These are phyloP conservation scores for Metrosideros polymorpha DNA, from an alignment of 441 rosid species.

Conservation along the genomic window DNA sequence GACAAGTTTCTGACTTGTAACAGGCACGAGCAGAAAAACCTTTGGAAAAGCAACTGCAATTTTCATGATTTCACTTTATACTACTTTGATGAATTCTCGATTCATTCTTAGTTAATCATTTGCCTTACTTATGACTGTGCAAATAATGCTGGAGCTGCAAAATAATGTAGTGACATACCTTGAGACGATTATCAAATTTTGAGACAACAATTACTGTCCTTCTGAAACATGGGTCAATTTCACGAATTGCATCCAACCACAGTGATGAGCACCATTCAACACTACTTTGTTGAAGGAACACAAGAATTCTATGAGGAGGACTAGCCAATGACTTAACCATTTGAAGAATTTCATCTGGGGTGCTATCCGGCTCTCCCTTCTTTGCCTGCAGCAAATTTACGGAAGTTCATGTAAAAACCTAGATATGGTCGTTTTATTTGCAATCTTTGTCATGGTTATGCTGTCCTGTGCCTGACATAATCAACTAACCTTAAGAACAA, in stretches of 20 bases:
- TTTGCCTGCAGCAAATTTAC: conserved; percentile 44
- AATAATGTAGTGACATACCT: conserved; percentile 32
- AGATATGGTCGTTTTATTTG: background rate
- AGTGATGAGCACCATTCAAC: conserved; percentile 97
- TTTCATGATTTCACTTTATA: background rate
- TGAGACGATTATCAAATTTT: conserved; percentile 91
- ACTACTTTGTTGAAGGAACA: conserved; percentile 95
- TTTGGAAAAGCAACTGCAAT: background rate
- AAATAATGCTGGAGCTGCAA: background rate
- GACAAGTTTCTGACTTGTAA: background rate
- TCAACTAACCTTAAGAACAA: conserved; percentile 69
- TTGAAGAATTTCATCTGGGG: conserved; percentile 83
- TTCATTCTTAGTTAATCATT: background rate
- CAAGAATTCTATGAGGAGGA: conserved; percentile 88
- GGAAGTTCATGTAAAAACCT: background rate
- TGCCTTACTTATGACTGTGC: background rate
- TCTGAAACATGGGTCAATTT: conserved; percentile 78
- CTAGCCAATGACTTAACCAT: conserved; percentile 91
- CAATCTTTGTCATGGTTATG: background rate
- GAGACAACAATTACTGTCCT: conserved; percentile 88
- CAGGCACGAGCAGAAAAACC: background rate
- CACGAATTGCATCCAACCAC: conserved; percentile 87
- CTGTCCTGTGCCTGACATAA: background rate
- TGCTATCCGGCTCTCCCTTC: conserved; percentile 92
- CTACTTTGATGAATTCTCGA: background rate